Percentiles rank a stretch among this genome's conserved stretches.
phyloP scores from a whole-genome alignment of 1,284 basidiomycete genomes.

The Anthracocystis walkeri region DNA sequence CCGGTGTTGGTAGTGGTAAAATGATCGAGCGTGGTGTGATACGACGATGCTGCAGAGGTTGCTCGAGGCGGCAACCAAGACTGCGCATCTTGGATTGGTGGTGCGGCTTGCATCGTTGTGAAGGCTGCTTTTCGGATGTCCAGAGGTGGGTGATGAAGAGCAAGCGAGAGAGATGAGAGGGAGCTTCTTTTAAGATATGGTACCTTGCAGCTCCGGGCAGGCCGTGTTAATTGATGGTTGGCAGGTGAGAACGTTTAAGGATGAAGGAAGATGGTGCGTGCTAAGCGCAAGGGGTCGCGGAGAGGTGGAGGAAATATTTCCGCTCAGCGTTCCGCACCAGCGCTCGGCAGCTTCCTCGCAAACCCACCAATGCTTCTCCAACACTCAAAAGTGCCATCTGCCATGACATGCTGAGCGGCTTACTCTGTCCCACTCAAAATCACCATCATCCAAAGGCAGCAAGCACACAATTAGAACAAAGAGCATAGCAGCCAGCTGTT shows the following conservation, averaged over 20 bases:
- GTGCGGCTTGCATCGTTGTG: slow-evolving; percentile 6
- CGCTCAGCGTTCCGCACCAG: no score
- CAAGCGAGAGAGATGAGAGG: neutral
- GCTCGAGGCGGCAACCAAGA: slow-evolving; percentile 1
- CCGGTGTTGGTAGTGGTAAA: neutral
- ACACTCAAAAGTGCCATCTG: no score
- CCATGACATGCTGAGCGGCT: no score
- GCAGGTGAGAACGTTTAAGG: neutral
- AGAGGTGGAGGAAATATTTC: neutral
- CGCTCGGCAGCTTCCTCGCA: no score
- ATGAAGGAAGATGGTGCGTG: neutral
- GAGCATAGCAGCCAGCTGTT: no score
- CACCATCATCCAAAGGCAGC: neutral
- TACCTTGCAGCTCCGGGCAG: slow-evolving; percentile 1
- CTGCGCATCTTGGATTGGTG: neutral
- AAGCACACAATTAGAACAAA: neutral
- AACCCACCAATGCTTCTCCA: no score
- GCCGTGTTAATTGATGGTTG: neutral
- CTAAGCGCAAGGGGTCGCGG: slow-evolving; percentile 3
- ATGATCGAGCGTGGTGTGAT: slow-evolving; percentile 10
- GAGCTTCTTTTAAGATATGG: neutral
- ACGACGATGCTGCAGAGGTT: slow-evolving; percentile 7
- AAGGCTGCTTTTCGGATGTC: no score
- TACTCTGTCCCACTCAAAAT: no score
- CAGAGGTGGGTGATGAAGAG: neutral